Base-by-base conservation (phyloP, 1,284 basidiomycete genomes). In the Ustilago crameri region DNA sequence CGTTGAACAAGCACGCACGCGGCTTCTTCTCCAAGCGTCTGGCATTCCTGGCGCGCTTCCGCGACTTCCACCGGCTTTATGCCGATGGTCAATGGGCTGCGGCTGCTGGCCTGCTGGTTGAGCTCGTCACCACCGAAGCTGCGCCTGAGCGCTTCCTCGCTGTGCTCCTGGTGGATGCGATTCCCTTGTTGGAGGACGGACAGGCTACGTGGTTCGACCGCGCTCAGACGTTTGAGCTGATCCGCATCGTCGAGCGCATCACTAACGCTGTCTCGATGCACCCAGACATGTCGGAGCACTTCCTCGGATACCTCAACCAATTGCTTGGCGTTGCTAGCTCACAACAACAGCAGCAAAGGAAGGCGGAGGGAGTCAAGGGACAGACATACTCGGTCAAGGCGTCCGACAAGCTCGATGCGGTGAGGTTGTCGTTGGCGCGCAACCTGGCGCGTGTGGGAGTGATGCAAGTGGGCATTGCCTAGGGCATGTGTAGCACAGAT, bases 101-200 rank as follows among this genome's bases (percentile, higher is more conserved):
- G 5, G 80, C 81, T 7, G 80, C 80, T 2, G 60, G 57, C 5
- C 38, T 78, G 14, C 67, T 82, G 2, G 74, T 81, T 5, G 74
- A 74, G 37, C 56, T 81, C 3, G 61, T 82, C n/a, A 74, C 75
- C 9, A 80, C 77, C 27, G 75, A 75, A 30, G 63, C 72, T 15
- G 79, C 78, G 20, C 81, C 81, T 1, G 76, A 78, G 45, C 65
- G 69, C 7, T 82, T 82, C 57, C 62, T 79, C 24, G 76, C 76
- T 3, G 76, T 82, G 3, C 54, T 82, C 9, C 64, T 82, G 9
- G 68, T 81, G 14, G 81, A 82, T 38, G 74, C 80, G 0, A 60
- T 81, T 20, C 80, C 81, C 0, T 46, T 82, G 27, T 56, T 82
- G 2, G 66, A 77, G 24, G 63, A 74, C 24, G 52, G 55, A 15